These are phyloP conservation scores for Trichosporon ovoides DNA, from an alignment of 1,284 basidiomycete species.

Conservation along the genomic window DNA sequence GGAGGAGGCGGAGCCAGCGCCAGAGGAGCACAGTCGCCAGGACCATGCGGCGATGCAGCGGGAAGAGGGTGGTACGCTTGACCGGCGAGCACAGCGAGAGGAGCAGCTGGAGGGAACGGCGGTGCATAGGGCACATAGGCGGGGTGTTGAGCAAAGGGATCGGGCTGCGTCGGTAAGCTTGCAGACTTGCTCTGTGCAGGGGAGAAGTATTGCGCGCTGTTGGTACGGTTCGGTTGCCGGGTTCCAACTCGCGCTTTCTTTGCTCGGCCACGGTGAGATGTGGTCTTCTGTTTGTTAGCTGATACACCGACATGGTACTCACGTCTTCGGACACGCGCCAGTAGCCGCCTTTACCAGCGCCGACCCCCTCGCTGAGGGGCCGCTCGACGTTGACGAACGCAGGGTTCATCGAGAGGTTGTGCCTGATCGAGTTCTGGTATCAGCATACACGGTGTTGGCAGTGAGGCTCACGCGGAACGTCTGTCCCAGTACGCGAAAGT, in stretches of 20 bases:
- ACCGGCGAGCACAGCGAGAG: too few species aligned
- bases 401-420: constrained; percentile 73
- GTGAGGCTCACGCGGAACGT: constrained; percentile 29
- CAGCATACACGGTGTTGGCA: neutral
- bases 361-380: constrained; percentile 22
- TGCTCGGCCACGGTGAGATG: constrained; percentile 15
- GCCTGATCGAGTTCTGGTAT: constrained; percentile 67
- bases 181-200: too few species aligned
- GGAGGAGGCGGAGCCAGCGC: too few species aligned
- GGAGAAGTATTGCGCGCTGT: neutral
- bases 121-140: too few species aligned
- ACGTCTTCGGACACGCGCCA: constrained; percentile 33
- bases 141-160: too few species aligned
- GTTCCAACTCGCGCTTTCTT: constrained; percentile 14
- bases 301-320: too few species aligned
- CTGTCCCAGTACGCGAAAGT: constrained; percentile 20
- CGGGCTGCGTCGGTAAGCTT: too few species aligned
- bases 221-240: too few species aligned
- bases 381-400: constrained; percentile 59
- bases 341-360: constrained; percentile 34
- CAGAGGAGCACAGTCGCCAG: too few species aligned
- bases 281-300: constrained; percentile 9
- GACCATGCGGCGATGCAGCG: too few species aligned
- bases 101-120: too few species aligned
- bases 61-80: too few species aligned